These are phyloP conservation scores for Pseudocercospora eumusae DNA, from an alignment of 2,329 filamentous ascomycete species.

Conservation along the genomic window DNA sequence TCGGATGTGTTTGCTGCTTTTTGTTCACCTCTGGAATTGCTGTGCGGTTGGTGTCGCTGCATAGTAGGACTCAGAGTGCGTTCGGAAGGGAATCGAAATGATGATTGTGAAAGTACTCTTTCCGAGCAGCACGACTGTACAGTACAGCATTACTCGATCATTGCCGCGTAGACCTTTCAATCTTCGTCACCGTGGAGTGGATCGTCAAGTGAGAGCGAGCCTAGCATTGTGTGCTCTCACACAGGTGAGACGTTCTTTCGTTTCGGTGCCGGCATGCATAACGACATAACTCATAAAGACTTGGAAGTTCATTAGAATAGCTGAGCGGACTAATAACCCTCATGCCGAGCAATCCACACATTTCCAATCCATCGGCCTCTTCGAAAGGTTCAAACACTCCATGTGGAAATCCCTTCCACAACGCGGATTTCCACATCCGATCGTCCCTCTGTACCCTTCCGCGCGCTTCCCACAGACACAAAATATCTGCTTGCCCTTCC, in stretches of 20 bases:
- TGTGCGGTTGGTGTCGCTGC: too few relatives aligned
- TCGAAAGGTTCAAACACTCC: slow-evolving; percentile 23
- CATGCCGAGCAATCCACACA: slow-evolving; percentile 20
- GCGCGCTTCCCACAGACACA: slow-evolving; percentile 25
- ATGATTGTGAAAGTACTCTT: too few relatives aligned
- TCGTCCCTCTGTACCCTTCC: slow-evolving; percentile 14
- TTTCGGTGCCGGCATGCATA: neutral
- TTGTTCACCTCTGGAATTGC: too few relatives aligned
- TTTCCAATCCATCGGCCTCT: slow-evolving; percentile 21
- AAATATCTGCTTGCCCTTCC: slow-evolving; percentile 7
- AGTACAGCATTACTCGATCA: neutral
- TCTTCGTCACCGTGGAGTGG: neutral
- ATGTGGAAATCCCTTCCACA: slow-evolving; percentile 26
- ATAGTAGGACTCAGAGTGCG: too few relatives aligned
- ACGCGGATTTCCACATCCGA: slow-evolving; percentile 23
- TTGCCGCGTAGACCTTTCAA: neutral
- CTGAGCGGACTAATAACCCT: neutral
- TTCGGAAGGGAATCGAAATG: too few relatives aligned
- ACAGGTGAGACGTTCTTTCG: neutral
- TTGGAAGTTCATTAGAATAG: neutral
- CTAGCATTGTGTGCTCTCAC: neutral
- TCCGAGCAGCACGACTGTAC: neutral
- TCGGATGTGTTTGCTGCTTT: too few relatives aligned
- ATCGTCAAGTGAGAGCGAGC: neutral
- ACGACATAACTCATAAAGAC: neutral